These are phyloP conservation scores for Acanthamoeba healyi DNA, from an alignment of 208 protist species.

Conservation along the genomic window DNA sequence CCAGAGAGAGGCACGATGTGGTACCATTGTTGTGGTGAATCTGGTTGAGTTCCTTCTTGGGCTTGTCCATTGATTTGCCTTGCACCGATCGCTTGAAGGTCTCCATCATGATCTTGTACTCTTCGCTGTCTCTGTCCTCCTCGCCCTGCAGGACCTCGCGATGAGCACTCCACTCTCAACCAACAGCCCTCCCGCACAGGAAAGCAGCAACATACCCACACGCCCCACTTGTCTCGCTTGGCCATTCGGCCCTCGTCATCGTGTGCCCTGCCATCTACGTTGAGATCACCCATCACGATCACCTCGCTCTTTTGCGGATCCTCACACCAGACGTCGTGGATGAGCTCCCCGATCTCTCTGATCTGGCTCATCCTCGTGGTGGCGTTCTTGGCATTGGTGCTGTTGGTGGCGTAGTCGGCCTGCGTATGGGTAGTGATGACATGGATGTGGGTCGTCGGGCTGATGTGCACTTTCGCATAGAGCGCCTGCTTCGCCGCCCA, in stretches of 20 bases:
- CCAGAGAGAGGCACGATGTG: background rate
- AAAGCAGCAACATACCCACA: background rate
- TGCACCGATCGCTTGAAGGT: background rate
- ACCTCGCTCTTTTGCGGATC: constrained; percentile 36
- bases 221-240: constrained; percentile 31
- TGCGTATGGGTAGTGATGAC: constrained; percentile 66
- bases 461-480: constrained; percentile 61
- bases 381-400: constrained; percentile 15
- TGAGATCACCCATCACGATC: constrained; percentile 64
- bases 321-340: background rate
- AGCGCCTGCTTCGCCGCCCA: constrained; percentile 65
- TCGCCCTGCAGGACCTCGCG: too few relatives aligned
- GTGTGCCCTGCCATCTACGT: constrained; percentile 41
- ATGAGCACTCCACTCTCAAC: too few relatives aligned
- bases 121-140: constrained; percentile 43
- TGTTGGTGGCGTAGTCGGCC: constrained; percentile 47
- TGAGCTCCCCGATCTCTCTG: constrained; percentile 41
- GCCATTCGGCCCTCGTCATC: background rate
- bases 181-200: background rate
- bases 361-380: constrained; percentile 65
- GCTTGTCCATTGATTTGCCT: background rate
- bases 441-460: constrained; percentile 31
- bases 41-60: background rate
- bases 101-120: constrained; percentile 67
- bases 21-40: background rate